A percentile compares a stretch with the other conserved stretches of the same genome.
These are phyloP conservation scores for Blastobotrys illinoisensis DNA, from an alignment of 1,139 yeast species.

Conservation along the genomic window DNA sequence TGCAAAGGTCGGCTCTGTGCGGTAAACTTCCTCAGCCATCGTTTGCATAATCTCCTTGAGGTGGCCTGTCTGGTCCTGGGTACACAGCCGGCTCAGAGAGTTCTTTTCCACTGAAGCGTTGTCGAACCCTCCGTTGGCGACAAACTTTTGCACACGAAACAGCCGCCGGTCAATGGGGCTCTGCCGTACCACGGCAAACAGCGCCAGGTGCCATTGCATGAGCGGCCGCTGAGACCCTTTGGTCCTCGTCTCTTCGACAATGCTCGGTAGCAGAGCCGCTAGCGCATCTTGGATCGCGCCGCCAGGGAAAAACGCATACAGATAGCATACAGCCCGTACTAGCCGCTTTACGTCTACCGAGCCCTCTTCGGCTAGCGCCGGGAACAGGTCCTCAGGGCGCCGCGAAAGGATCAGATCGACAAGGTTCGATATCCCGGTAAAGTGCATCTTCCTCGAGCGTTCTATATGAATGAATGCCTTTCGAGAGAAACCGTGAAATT, in stretches of 20 bases:
- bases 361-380: neutral
- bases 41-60: neutral
- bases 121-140: neutral
- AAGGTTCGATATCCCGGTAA: neutral
- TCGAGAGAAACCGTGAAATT: no score
- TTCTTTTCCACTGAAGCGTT: neutral
- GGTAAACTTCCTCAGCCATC: neutral
- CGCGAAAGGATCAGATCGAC: neutral
- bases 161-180: neutral
- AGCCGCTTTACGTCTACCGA: neutral
- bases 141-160: neutral
- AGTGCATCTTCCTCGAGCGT: neutral
- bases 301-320: neutral
- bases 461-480: no score
- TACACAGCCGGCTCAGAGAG: neutral
- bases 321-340: neutral
- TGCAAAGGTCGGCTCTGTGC: neutral
- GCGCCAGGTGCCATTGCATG: neutral
- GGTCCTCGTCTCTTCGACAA: neutral
- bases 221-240: neutral
- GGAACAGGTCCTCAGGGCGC: neutral
- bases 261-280: neutral
- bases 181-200: neutral
- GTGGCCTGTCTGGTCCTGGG: neutral
- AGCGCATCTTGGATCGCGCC: neutral